A percentile compares a stretch with the other conserved stretches of the same genome.
Evolutionary conservation across 257 asterid genomes (phyloP).

Genomic region (Linaria vulgaris): DNA sequence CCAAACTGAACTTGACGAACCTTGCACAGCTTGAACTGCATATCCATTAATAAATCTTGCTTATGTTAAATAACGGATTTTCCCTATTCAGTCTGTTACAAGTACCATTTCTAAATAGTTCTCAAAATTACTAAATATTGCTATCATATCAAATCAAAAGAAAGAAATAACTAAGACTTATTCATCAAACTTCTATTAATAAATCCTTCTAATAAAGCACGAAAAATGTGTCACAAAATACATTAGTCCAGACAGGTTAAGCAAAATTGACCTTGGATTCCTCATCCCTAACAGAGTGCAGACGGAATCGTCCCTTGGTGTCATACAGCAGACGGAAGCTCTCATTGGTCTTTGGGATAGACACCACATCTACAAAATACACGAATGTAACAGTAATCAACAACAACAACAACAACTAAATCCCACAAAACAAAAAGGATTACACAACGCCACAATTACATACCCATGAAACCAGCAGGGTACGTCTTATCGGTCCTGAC

Average conservation of each 20-base stretch:
- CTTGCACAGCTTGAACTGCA: conserved; percentile 71
- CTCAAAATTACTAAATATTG: background rate
- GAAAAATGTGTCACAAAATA: background rate
- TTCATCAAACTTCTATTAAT: no score
- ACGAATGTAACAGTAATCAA: background rate
- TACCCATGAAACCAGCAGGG: conserved; percentile 81
- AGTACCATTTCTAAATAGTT: no score
- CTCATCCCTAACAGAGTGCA: conserved; percentile 68
- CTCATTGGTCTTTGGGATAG: conserved; percentile 77
- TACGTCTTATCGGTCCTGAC: conserved; percentile 74
- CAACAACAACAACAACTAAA: background rate
- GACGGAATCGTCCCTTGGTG: conserved; percentile 74
- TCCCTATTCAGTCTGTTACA: no score
- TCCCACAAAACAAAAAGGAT: background rate
- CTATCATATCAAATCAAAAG: background rate
- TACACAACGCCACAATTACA: background rate
- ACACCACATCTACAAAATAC: conserved; percentile 54
- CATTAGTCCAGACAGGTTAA: background rate
- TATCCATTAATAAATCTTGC: background rate
- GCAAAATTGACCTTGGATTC: conserved; percentile 57
- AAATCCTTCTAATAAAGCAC: no score
- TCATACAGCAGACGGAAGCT: conserved; percentile 72
- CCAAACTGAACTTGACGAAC: conserved; percentile 66
- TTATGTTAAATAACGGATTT: no score
- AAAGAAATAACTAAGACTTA: no score